Conservation (phyloP, 257 asterid genomes). For the Solanum lycopersicoides region DNA sequence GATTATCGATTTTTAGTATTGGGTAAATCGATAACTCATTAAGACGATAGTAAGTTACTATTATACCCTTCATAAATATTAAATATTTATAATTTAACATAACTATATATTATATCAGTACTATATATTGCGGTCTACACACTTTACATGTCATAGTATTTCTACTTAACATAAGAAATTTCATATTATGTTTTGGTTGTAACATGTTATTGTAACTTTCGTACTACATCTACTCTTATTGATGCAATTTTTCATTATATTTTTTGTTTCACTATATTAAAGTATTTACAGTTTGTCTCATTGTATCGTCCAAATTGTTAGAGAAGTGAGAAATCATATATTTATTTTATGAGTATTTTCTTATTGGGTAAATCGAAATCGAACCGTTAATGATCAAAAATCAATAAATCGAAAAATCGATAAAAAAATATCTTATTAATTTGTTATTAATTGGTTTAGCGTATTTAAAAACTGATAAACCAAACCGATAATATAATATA, state of each 20-base stretch:
- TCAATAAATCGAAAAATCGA: fast-evolving
- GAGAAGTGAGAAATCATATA: not conserved
- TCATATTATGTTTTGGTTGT: not conserved
- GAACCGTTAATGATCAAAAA: not conserved
- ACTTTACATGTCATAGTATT: too few species aligned
- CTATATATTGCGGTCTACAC: too few species aligned
- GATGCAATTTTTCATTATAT: not conserved
- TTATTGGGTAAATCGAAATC: not conserved
- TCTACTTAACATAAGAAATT: not conserved
- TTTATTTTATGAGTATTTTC: too few species aligned
- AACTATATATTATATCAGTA: too few species aligned
- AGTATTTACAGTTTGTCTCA: not conserved
- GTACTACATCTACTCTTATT: not conserved
- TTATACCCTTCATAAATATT: not conserved
- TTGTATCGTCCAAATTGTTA: not conserved
- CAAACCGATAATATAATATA: fast-evolving
- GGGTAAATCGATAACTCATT: too few species aligned
- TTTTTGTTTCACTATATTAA: not conserved
- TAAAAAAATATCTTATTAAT: not conserved
- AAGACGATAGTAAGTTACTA: not conserved
- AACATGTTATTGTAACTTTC: not conserved
- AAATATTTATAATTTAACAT: too few species aligned
- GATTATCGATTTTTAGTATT: fast-evolving
- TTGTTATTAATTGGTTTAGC: too few species aligned
- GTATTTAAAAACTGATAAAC: fast-evolving